Evolutionary conservation across 2,329 filamentous ascomycete genomes (phyloP).

Genomic region (Trichoderma asperellum): DNA sequence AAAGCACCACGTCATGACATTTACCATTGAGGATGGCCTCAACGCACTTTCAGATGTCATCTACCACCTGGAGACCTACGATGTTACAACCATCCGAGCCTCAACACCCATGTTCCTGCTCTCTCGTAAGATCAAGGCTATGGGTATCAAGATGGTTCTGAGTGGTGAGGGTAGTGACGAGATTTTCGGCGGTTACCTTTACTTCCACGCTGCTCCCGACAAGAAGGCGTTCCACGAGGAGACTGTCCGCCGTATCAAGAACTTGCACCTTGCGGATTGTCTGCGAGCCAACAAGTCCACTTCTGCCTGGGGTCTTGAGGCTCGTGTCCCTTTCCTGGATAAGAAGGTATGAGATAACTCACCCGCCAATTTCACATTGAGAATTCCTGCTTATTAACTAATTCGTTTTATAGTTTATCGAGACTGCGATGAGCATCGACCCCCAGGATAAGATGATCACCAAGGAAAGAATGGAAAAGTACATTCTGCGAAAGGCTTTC

Average conservation of each 20-base stretch:
- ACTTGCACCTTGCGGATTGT: slow-evolving; percentile 95
- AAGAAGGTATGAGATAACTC: slow-evolving; percentile 61
- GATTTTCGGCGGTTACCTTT: slow-evolving; percentile 97
- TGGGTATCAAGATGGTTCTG: slow-evolving; percentile 99
- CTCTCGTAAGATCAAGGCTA: slow-evolving; percentile 98
- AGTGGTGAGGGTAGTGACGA: slow-evolving; percentile 97
- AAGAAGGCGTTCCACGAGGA: slow-evolving; percentile 94
- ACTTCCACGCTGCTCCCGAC: slow-evolving; percentile 94
- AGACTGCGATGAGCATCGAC: slow-evolving; percentile 90
- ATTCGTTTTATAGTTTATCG: slow-evolving; percentile 68
- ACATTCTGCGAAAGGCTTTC: slow-evolving; percentile 96
- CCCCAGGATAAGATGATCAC: slow-evolving; percentile 96
- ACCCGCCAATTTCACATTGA: neutral
- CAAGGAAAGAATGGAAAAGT: slow-evolving; percentile 89
- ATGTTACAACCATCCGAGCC: slow-evolving; percentile 97
- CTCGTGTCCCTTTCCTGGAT: slow-evolving; percentile 96
- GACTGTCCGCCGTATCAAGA: slow-evolving; percentile 91
- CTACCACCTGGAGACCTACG: slow-evolving; percentile 95
- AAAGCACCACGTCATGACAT: slow-evolving; percentile 97
- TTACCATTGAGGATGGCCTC: slow-evolving; percentile 95
- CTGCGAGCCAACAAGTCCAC: slow-evolving; percentile 99
- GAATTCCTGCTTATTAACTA: neutral
- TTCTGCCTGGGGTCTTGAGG: slow-evolving; percentile 95
- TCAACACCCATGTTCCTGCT: slow-evolving; percentile 99
- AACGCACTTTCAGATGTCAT: slow-evolving; percentile 97